These are phyloP conservation scores for Alisma plantagoaquatica DNA, from an alignment of 106 monocot genomes.

Conservation along the genomic window DNA sequence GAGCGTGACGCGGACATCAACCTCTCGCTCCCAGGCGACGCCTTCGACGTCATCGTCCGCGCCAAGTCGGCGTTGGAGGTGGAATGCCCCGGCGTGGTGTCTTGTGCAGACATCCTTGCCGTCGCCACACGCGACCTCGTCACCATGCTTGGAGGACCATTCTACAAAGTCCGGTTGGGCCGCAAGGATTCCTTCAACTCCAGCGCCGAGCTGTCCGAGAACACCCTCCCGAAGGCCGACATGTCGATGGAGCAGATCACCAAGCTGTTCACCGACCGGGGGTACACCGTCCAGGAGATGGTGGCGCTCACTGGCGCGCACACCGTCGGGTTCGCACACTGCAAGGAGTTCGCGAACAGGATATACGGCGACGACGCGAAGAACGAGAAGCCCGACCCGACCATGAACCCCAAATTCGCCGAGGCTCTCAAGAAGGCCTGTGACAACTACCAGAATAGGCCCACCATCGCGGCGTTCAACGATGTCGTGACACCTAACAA, in stretches of 20 bases:
- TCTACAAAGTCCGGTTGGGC: conserved; percentile 9
- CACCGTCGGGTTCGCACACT: conserved; percentile 25
- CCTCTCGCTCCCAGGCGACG: conserved; percentile 29
- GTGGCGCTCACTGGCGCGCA: conserved; percentile 21
- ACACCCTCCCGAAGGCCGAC: conserved; percentile 10
- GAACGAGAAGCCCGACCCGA: conserved; percentile 1
- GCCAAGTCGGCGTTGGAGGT: conserved; percentile 19
- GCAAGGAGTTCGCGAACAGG: conserved; percentile 21
- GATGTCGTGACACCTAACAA: conserved; percentile 20
- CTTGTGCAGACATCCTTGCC: conserved; percentile 53
- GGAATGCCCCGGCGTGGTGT: conserved; percentile 45
- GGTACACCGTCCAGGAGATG: conserved; percentile 14
- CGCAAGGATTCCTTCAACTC: conserved; percentile 18
- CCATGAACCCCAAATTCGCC: conserved; percentile 12
- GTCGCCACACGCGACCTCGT: conserved; percentile 36
- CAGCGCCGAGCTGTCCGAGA: conserved; percentile 8
- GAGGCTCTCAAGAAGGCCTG: conserved; percentile 9
- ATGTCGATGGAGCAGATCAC: conserved; percentile 10
- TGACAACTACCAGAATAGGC: not conserved
- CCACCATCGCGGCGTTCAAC: conserved; percentile 12
- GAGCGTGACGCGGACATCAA: conserved; percentile 25
- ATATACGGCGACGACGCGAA: not conserved
- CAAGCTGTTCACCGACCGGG: conserved; percentile 11
- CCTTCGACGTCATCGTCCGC: conserved; percentile 19
- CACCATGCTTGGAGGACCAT: conserved; percentile 19